Base-by-base conservation (phyloP, 306 rosid genomes). In the Cajanus cajan region DNA sequence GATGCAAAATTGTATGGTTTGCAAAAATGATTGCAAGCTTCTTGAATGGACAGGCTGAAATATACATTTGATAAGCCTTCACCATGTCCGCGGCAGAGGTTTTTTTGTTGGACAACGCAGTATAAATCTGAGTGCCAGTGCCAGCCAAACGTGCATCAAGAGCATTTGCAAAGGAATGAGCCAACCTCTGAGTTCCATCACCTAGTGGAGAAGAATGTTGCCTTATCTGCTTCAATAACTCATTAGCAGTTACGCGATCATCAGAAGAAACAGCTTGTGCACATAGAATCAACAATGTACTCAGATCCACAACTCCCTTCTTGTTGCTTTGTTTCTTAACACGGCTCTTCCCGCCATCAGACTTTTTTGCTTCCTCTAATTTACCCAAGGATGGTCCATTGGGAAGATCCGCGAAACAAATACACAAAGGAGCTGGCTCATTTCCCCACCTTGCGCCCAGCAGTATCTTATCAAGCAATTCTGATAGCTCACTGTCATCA, bases 71-170 rank as follows among this genome's bases (percentile, higher is more conserved):
- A 76, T 86, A 78, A 66, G 86, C 87, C 85, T 87, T 91, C 70
- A 89, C 73, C 85, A 76, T 79, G 40, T 87, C 90, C 13, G 89
- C 86, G 15, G 90, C 90, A 33, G 93, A 83, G 9, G 40, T 84
- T 80, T 58, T 73, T 80, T 76, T 87, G 58, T 83, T 31, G 37
- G 82, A 75, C 48, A 89, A 58, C 76, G 91, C 80, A 33, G 84
- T 57, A 44, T 73, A 89, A 21, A 91, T 74, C 81, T 84, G 91
- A 37, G 84, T 73, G 34, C 96, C 96, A 22, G 88, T 78, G 57
- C 90, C 92, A 22, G 87, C 78, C 76, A 91, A 73, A 65, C 96
- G 90, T 18, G 93, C 89, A 55, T 89, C 93, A 81, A 91, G 91
- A 55, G 90, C 83, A 71, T 89, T 79, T 25, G 87, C 91, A 73